Percentiles rank a stretch among this genome's conserved stretches.
phyloP scores from a whole-genome alignment of 2,329 filamentous ascomycete species.

The Lasiodiplodia sp. region DNA sequence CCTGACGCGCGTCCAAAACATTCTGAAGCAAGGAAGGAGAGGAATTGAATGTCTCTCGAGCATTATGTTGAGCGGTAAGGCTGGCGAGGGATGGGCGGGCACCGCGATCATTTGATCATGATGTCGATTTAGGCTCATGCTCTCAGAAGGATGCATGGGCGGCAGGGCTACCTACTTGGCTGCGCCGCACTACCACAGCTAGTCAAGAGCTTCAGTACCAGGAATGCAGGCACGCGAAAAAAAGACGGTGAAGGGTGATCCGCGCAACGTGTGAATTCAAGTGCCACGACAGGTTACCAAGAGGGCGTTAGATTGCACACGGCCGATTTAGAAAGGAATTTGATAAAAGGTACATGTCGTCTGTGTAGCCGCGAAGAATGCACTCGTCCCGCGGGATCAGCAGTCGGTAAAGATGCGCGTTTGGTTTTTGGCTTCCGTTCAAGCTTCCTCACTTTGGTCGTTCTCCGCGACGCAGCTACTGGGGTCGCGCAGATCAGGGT shows the following conservation, averaged over 20 bases:
- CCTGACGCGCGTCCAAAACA: not conserved
- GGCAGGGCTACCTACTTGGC: not conserved
- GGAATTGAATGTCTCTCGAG: not conserved
- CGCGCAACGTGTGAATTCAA: conserved; percentile 10
- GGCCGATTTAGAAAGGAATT: conserved; percentile 17
- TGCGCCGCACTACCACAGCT: not conserved
- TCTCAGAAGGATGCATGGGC: not conserved
- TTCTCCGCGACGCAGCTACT: conserved; percentile 11
- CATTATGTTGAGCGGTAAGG: not conserved
- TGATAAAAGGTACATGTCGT: conserved; percentile 14
- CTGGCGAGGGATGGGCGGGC: not conserved
- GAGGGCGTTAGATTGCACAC: conserved; percentile 7
- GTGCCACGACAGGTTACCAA: conserved; percentile 5
- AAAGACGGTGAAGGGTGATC: conserved; percentile 17
- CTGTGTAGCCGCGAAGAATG: conserved; percentile 11
- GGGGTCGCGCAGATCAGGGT: conserved; percentile 21
- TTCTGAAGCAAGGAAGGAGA: not conserved
- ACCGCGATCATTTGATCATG: not conserved
- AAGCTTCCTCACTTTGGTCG: conserved; percentile 24
- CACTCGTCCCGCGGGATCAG: not conserved
- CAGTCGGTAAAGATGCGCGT: conserved; percentile 20
- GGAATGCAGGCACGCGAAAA: conserved; percentile 12
- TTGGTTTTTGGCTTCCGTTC: conserved; percentile 25
- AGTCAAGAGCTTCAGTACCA: not conserved
- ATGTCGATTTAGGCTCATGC: not conserved